These are phyloP conservation scores for Lunularia cruciata DNA, from an alignment of 225 moss, liverwort and hornwort species.

Conservation along the genomic window DNA sequence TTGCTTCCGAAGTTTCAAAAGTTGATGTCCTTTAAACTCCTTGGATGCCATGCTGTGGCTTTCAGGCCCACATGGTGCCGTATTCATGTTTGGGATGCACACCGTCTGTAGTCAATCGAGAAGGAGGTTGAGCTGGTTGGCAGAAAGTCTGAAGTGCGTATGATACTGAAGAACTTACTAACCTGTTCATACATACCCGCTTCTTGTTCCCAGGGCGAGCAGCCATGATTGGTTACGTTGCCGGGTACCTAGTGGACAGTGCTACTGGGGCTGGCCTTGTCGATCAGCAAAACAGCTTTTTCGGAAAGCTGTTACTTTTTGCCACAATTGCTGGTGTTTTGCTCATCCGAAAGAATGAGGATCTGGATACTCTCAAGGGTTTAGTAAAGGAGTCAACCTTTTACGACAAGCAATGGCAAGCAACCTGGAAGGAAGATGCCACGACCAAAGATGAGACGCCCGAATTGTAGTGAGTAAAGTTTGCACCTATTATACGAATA, in stretches of 20 bases:
- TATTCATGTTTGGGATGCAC: no score
- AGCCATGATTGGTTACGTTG: slow-evolving; percentile 84
- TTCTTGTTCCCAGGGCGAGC: slow-evolving; percentile 69
- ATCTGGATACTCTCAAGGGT: slow-evolving; percentile 64
- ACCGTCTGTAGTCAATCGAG: no score
- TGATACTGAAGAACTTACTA: no score
- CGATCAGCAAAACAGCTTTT: slow-evolving; percentile 88
- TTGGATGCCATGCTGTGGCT: no score
- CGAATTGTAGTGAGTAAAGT: slow-evolving; percentile 13
- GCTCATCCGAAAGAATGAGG: slow-evolving; percentile 67
- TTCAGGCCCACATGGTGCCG: no score
- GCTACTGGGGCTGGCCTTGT: slow-evolving; percentile 88
- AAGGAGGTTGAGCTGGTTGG: no score
- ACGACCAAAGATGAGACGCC: slow-evolving; percentile 28
- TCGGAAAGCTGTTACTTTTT: slow-evolving; percentile 87
- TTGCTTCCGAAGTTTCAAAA: no score
- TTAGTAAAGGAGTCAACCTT: slow-evolving; percentile 86
- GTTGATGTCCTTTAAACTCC: no score
- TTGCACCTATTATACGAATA: background rate
- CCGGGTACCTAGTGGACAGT: slow-evolving; percentile 84
- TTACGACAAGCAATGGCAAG: slow-evolving; percentile 99
- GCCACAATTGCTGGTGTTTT: slow-evolving; percentile 68
- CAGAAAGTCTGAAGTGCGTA: no score
- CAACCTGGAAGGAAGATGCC: slow-evolving; percentile 71
- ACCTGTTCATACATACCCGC: no score